Conservation (phyloP, 73 alveolate species). For the Vitrella brassicaformis region DNA sequence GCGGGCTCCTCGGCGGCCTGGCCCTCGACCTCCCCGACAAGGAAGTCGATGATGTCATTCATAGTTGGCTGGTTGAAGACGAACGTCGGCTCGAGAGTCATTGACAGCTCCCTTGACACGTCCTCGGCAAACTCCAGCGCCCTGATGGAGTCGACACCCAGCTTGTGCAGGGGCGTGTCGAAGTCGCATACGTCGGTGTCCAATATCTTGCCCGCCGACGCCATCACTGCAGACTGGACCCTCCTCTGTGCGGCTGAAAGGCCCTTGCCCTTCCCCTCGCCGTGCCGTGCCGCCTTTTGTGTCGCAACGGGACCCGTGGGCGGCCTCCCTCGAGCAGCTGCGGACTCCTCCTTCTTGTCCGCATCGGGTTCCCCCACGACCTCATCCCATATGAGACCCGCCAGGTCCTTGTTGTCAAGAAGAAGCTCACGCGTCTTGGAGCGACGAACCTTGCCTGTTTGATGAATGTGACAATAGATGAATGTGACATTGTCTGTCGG, state of each 20-base stretch:
- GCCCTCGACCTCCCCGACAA: background rate
- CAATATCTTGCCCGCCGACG: background rate
- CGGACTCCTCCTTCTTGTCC: too few species aligned
- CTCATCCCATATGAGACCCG: background rate
- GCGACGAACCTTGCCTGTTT: background rate
- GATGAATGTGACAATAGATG: background rate
- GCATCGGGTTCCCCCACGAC: too few species aligned
- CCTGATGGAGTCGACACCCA: background rate
- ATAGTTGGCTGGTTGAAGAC: background rate
- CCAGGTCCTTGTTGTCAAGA: background rate
- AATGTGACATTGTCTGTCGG: background rate
- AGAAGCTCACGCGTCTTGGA: too few species aligned
- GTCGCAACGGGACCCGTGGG: too few species aligned
- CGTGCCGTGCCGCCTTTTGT: too few species aligned
- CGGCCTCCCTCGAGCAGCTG: too few species aligned
- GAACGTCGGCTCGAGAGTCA: background rate
- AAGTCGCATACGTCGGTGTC: background rate
- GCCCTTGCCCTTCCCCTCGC: too few species aligned
- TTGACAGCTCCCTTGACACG: background rate
- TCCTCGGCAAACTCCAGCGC: background rate
- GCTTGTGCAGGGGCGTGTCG: background rate
- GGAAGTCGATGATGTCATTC: background rate
- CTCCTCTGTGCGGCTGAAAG: background rate
- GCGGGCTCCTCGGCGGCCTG: background rate
- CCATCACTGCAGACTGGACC: background rate